phyloP scores from a whole-genome alignment of 495 filamentous ascomycete species.

The Aspergillus hancockii region DNA sequence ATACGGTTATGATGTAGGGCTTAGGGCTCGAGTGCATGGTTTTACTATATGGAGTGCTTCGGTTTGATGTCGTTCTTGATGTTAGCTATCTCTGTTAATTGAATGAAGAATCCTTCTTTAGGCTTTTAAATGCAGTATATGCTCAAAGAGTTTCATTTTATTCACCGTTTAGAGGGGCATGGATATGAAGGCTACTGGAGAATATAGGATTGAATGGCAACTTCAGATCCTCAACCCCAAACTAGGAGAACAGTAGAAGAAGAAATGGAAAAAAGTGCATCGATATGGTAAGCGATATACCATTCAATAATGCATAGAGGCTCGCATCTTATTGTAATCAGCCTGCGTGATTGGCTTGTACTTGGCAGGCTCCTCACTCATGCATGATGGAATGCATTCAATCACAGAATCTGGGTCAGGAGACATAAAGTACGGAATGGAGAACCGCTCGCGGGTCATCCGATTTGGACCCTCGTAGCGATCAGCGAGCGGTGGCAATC shows the following conservation, averaged over 20 bases:
- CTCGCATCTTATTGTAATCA: conserved; percentile 53
- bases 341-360: conserved; percentile 55
- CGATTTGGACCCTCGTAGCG: conserved; percentile 35
- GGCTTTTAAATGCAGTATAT: neutral
- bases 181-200: too few relatives aligned
- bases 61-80: too few relatives aligned
- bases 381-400: conserved; percentile 56
- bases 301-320: conserved; percentile 49
- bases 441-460: conserved; percentile 57
- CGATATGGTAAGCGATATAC: too few relatives aligned
- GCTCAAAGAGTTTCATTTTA: too few relatives aligned
- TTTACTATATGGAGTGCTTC: neutral
- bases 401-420: conserved; percentile 56
- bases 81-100: too few relatives aligned
- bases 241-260: too few relatives aligned
- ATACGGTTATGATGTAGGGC: conserved; percentile 16
- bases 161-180: neutral
- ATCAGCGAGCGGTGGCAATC: conserved; percentile 39
- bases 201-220: too few relatives aligned
- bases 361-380: conserved; percentile 41
- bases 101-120: neutral
- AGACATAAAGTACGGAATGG: conserved; percentile 63
- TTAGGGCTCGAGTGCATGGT: conserved; percentile 18
- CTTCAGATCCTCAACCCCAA: too few relatives aligned
- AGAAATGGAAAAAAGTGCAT: too few relatives aligned